Percentiles rank a stretch among this genome's conserved stretches.
phyloP scores from a whole-genome alignment of 2,329 filamentous ascomycete genomes.

The Sclerotinia trifoliorum region DNA sequence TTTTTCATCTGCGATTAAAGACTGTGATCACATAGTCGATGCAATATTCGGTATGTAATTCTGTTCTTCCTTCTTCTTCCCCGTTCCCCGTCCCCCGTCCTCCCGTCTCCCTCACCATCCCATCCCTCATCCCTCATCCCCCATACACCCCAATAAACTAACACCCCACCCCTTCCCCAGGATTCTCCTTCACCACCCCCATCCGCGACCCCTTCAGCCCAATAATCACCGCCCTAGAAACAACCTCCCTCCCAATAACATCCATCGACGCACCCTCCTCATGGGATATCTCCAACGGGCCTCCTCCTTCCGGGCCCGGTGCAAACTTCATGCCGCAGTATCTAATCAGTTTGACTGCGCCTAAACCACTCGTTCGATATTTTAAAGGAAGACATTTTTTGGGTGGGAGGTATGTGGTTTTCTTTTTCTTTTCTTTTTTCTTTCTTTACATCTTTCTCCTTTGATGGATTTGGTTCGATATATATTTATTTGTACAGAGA shows the following conservation, averaged over 20 bases:
- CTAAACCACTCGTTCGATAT: conserved; percentile 82
- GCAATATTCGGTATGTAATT: conserved; percentile 79
- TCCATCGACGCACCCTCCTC: conserved; percentile 91
- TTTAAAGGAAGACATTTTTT: conserved; percentile 90
- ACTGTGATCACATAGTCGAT: conserved; percentile 81
- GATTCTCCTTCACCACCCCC: conserved; percentile 89
- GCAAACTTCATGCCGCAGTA: conserved; percentile 76
- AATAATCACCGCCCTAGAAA: conserved; percentile 75
- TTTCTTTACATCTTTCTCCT: too few species aligned
- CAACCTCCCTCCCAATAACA: conserved; percentile 72
- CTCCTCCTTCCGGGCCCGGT: conserved; percentile 73
- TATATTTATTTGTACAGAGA: too few species aligned
- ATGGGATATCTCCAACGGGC: conserved; percentile 89
- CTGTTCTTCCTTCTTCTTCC: conserved; percentile 13
- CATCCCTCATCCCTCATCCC: conserved; percentile 17
- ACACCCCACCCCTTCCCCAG: conserved; percentile 42
- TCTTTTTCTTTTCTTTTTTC: not conserved
- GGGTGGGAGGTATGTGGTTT: conserved; percentile 68
- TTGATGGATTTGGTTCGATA: not conserved
- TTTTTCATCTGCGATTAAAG: conserved; percentile 64
- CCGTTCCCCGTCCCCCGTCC: not conserved
- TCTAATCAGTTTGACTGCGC: conserved; percentile 86
- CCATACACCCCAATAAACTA: not conserved
- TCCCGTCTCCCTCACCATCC: not conserved
- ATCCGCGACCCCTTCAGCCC: conserved; percentile 88